Evolutionary conservation across 305 asterid species (phyloP), one percentile per base, ranked within the genome.

Genomic region (Fraxinus ornus): DNA sequence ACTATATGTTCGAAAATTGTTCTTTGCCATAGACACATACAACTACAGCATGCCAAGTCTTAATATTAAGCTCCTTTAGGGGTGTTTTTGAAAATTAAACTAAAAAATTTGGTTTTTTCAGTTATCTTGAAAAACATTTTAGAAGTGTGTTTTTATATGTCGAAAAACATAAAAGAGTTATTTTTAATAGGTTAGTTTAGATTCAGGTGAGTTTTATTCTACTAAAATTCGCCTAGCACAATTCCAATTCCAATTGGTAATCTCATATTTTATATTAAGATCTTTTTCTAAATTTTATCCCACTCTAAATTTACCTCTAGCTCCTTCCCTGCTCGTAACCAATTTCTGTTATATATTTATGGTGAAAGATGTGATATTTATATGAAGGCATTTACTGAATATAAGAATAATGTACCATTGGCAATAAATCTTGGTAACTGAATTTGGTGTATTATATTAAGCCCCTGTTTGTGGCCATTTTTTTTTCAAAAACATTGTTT

Each of bases 361-460:
- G 36, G 39, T 28, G 37, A 68, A 74, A 44, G 66, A 44, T 64
- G 44, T 26, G 22, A 19, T 12, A 21, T 80, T 33, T 81, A 76
- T 81, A n/a, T 5, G 10, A 73, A n/a, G 39, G 17, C 28, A 22
- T 19, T 66, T 82, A 41, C 66, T 74, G 57, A 52, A 55, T 17
- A 22, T 37, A 35, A 9, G 66, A 66, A 13, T 32, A 15, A 5
- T 49, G 30, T 77, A 21, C 8, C 75, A 64, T 79, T 30, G 17
- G n/a, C 55, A 26, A 81, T 83, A 83, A 81, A 47, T 78, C 70
- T 57, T 78, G 13, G 71, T 57, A 52, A 62, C 22, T 7, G 77
- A 41, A 33, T 76, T 30, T 78, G 79, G 60, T 3, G 55, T 68
- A 64, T 73, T 64, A 68, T 15, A 17, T 73, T 12, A 41, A 41